These are phyloP conservation scores for Purshia tridentata DNA, from an alignment of 306 rosid genomes.

Conservation along the genomic window DNA sequence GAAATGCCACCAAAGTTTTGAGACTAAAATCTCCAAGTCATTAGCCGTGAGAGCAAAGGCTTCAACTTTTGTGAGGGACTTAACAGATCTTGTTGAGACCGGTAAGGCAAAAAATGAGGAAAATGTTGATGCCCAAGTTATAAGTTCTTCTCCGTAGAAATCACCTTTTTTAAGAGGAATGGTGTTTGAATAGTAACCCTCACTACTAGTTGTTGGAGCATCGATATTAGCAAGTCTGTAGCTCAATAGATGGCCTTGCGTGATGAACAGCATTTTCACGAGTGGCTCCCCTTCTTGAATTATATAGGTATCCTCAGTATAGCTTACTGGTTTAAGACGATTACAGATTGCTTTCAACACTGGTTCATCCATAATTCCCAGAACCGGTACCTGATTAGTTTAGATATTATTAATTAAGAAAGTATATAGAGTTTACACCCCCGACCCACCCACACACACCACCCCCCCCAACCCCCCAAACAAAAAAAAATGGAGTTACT, in stretches of 20 bases:
- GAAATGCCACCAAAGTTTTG: not conserved
- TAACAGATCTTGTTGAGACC: conserved; percentile 37
- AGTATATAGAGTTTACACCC: too few species aligned
- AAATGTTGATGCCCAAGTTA: conserved; percentile 35
- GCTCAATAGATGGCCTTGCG: not conserved
- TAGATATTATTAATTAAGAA: not conserved
- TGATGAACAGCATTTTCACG: not conserved
- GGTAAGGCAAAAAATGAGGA: conserved; percentile 36
- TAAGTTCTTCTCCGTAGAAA: conserved; percentile 16
- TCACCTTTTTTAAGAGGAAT: not conserved
- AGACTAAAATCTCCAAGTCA: not conserved
- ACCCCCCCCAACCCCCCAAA: too few species aligned
- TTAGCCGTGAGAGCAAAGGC: not conserved
- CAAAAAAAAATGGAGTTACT: too few species aligned
- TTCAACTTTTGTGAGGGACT: not conserved
- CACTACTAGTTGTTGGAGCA: not conserved
- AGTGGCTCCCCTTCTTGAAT: not conserved
- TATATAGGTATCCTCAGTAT: not conserved
- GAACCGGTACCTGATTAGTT: not conserved
- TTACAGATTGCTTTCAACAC: not conserved
- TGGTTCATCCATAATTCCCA: not conserved
- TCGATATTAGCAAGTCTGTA: not conserved
- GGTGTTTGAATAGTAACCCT: not conserved
- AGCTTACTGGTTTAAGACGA: not conserved
- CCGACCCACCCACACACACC: too few species aligned